Evolutionary conservation across 768 basidiomycete genomes (phyloP).

Genomic region (Coprinellus micaceus): DNA sequence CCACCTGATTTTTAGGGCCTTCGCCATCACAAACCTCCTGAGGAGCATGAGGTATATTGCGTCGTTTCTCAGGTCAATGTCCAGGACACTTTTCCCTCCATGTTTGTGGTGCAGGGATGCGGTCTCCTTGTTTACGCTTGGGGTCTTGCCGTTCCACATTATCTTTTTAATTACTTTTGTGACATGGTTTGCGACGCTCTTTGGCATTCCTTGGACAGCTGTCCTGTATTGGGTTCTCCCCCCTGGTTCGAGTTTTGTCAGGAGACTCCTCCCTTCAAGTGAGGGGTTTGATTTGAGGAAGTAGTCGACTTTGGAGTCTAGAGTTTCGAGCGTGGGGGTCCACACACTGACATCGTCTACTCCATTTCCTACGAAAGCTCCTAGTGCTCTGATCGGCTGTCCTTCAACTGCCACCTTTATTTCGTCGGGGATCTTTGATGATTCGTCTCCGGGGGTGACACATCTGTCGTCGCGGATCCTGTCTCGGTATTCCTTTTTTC

Average conservation of each 20-base stretch:
- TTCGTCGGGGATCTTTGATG: neutral
- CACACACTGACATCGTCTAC: constrained; percentile 19
- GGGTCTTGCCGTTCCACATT: constrained; percentile 17
- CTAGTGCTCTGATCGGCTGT: neutral
- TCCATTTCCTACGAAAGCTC: constrained; percentile 26
- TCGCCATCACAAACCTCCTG: constrained; percentile 17
- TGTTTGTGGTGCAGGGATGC: constrained; percentile 8
- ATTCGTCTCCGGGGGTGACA: neutral
- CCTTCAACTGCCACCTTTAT: neutral
- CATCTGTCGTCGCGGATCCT: neutral
- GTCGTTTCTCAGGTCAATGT: constrained; percentile 20
- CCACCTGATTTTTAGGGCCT: constrained; percentile 11
- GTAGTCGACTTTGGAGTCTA: constrained; percentile 13
- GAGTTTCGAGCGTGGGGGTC: constrained; percentile 23
- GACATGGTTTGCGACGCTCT: constrained; percentile 16
- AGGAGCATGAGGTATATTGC: constrained; percentile 20
- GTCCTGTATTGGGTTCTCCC: constrained; percentile 24
- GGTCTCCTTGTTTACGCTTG: constrained; percentile 6
- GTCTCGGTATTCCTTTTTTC: constrained; percentile 9
- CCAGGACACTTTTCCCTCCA: constrained; percentile 20
- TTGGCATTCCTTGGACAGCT: constrained; percentile 25
- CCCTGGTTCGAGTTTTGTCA: constrained; percentile 20
- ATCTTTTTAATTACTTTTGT: constrained; percentile 19
- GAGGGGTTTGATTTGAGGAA: constrained; percentile 26
- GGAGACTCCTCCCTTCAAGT: constrained; percentile 13